These are phyloP conservation scores for Septoria petroselini DNA, from an alignment of 2,329 filamentous ascomycete species.

Conservation along the genomic window DNA sequence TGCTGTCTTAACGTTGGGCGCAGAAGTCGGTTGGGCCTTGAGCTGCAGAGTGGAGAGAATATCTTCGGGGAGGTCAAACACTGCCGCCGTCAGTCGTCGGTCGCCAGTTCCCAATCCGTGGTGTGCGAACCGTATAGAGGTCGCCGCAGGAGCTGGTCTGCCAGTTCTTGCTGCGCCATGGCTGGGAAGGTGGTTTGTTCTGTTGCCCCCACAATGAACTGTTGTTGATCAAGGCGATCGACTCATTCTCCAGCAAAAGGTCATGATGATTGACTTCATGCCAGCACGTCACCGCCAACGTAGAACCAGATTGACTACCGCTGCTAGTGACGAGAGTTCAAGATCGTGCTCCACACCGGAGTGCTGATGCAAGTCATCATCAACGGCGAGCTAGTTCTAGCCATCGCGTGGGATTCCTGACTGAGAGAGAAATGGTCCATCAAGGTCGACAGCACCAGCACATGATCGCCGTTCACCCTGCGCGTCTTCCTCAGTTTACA, in stretches of 20 bases:
- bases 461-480: neutral
- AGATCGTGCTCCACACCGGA: no score
- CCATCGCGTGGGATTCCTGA: neutral
- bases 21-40: conserved; percentile 49
- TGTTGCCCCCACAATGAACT: no score
- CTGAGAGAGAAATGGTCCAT: neutral
- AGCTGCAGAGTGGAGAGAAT: conserved; percentile 66
- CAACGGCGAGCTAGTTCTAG: neutral
- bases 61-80: conserved; percentile 77
- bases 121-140: conserved; percentile 53
- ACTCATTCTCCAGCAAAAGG: no score
- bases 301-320: no score
- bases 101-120: no score
- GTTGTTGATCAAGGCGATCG: no score
- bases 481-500: neutral
- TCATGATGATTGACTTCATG: no score
- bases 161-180: conserved; percentile 28
- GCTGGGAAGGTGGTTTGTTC: no score
- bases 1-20: conserved; percentile 31
- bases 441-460: conserved; percentile 2
- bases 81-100: no score
- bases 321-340: no score
- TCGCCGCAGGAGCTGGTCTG: conserved; percentile 44
- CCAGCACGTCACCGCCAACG: no score
- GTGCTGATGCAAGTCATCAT: neutral